Base-by-base conservation (phyloP, 345 rosid species). In the Brassica nigra region DNA sequence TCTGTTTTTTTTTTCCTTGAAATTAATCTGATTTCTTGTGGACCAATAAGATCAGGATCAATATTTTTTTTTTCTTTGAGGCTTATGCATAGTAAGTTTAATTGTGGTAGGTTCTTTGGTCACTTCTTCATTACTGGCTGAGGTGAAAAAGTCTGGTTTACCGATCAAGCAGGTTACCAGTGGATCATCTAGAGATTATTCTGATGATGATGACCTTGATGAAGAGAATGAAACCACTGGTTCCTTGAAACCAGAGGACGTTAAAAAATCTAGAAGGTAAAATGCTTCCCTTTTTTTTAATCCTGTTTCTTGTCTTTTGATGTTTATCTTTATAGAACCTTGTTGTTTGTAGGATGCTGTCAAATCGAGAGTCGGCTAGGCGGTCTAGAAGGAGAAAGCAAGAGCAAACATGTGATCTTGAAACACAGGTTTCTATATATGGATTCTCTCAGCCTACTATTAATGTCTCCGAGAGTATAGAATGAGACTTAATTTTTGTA, bases 301-400 rank as follows among this genome's bases (percentile, higher is more conserved):
- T n/a, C n/a, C 27, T 5, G 1, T 6, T 74, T 42, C 16, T 20
- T 30, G 16, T 70, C 33, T 70, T 78, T 63, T n/a, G 30, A 58
- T 59, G 15, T 16, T 44, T 66, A 66, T 4, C 18, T 66, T 23
- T 30, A 12, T 44, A 20, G 5, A 81, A 1, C 68, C 5, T 23
- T 64, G 8, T 55, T 75, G 23, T 70, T 66, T 67, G 27, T 84
- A 95, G 99, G 89, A 93, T 92, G 98, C 84, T 81, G 82, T 96
- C 99, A 54, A 96, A 96, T 88, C 90, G 98, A 77, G 99, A 96
- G 87, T 96, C 99, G 37, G 98, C 99, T 47, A 90, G 98, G 78
- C 97, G 98, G 15, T 96, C 98, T 69, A 87, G 99, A 86, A 88
- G 90, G 84, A 89, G 97, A 84, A 95, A 93, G 75, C 97, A 91